phyloP scores from a whole-genome alignment of 371 early-diverging fungal species.

The Conidiobolus coronatus region DNA sequence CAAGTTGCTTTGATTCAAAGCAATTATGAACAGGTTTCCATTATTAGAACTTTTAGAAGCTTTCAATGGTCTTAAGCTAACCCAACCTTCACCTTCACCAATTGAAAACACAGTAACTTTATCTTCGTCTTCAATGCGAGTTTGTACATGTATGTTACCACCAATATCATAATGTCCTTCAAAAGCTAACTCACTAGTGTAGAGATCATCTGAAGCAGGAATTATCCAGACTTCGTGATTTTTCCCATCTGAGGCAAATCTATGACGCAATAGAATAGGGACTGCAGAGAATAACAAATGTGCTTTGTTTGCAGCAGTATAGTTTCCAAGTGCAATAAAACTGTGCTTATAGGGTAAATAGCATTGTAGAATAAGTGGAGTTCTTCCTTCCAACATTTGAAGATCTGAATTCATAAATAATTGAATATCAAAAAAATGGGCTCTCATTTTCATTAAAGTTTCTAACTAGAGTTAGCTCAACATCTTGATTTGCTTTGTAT shows the following conservation, averaged over 20 bases:
- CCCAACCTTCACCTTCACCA: conserved; percentile 20
- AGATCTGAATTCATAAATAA: conserved; percentile 5
- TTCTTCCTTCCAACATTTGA: conserved; percentile 4
- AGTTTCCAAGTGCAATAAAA: conserved; percentile 40
- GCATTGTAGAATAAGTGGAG: conserved; percentile 15
- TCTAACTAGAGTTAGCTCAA: conserved; percentile 35
- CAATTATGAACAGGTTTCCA: conserved; percentile 7
- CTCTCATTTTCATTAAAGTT: conserved; percentile 30
- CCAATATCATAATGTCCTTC: conserved; percentile 18
- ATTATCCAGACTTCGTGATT: no score
- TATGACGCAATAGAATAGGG: conserved; percentile 30
- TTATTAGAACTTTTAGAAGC: not conserved
- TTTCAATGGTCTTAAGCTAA: conserved; percentile 11
- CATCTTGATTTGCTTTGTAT: conserved; percentile 11
- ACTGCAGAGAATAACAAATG: conserved; percentile 30
- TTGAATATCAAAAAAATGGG: conserved; percentile 20
- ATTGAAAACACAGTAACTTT: conserved; percentile 20
- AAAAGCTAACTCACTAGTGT: conserved; percentile 21
- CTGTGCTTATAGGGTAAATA: conserved; percentile 32
- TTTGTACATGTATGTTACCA: conserved; percentile 17
- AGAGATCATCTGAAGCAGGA: not conserved
- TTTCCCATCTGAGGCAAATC: not conserved
- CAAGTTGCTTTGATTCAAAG: conserved; percentile 6
- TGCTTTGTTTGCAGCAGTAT: conserved; percentile 22
- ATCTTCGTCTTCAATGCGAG: conserved; percentile 11